A percentile compares a stretch with the other conserved stretches of the same genome.
These are phyloP conservation scores for Trypanosoma congolense DNA, from an alignment of 208 protist species.

Conservation along the genomic window DNA sequence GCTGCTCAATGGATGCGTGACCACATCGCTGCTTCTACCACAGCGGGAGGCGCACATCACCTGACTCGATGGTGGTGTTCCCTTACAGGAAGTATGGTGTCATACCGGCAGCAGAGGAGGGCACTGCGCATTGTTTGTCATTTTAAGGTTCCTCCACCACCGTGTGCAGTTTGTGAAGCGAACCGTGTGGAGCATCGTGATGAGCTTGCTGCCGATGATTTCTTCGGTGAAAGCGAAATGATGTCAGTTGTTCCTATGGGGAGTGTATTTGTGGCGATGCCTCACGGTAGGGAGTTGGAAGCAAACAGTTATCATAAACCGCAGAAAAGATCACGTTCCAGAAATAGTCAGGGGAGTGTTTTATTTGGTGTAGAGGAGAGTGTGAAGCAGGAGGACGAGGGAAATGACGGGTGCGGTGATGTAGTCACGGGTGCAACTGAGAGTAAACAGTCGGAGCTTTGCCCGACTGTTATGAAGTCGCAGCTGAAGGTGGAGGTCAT, in stretches of 20 bases:
- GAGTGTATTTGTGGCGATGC: constrained; percentile 19
- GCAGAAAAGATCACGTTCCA: too few species aligned
- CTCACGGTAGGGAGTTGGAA: background rate
- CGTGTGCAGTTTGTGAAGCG: background rate
- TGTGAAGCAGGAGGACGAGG: background rate
- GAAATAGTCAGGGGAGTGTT: too few species aligned
- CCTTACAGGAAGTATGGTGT: constrained; percentile 9
- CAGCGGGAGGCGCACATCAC: background rate
- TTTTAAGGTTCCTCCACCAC: constrained; percentile 5
- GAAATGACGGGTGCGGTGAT: background rate
- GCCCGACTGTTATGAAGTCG: constrained; percentile 16
- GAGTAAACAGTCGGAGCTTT: too few species aligned
- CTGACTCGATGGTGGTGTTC: constrained; percentile 6
- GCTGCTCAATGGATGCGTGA: constrained; percentile 20
- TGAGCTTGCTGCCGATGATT: constrained; percentile 13
- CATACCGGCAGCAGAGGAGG: background rate
- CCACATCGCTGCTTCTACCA: constrained; percentile 4
- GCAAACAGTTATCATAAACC: background rate
- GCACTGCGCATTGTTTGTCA: constrained; percentile 17
- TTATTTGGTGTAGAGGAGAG: background rate
- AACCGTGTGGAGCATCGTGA: background rate
- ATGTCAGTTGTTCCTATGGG: constrained; percentile 23
- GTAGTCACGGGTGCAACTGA: background rate
- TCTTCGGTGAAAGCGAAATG: constrained; percentile 20
- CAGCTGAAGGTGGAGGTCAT: constrained; percentile 19